A percentile compares a stretch with the other conserved stretches of the same genome.
Conservation (phyloP, 2,329 filamentous ascomycete species). For the Aspergillus ruber region DNA sequence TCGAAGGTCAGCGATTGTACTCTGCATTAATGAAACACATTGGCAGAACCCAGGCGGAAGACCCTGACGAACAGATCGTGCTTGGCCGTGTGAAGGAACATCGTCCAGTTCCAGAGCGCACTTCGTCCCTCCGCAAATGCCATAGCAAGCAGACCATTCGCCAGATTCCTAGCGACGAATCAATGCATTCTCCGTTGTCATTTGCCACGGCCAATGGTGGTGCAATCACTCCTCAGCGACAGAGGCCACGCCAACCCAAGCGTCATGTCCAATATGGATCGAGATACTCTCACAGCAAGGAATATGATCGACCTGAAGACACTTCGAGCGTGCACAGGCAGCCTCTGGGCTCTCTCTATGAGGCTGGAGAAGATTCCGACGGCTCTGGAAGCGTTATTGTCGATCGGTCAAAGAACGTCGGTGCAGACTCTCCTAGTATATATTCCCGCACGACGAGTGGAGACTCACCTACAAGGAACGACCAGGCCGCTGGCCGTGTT, state of each 20-base stretch:
- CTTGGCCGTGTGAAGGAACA: constrained; percentile 26
- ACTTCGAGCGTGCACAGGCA: neutral
- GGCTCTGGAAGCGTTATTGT: constrained; percentile 16
- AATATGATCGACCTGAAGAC: neutral
- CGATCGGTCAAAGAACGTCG: constrained; percentile 3
- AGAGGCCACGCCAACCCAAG: constrained; percentile 2
- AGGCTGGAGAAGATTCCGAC: constrained; percentile 8
- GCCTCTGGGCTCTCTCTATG: neutral
- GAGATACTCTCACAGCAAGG: neutral
- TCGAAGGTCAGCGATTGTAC: constrained; percentile 37
- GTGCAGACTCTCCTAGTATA: constrained; percentile 32
- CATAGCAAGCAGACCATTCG: constrained; percentile 24
- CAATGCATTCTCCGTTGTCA: constrained; percentile 23
- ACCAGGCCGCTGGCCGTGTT: constrained; percentile 1
- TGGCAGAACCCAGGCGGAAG: constrained; percentile 14
- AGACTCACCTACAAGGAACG: constrained; percentile 16
- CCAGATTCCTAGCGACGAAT: constrained; percentile 25
- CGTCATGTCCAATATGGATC: neutral
- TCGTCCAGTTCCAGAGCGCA: constrained; percentile 22
- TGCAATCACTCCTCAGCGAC: constrained; percentile 16
- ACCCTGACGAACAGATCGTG: constrained; percentile 16
- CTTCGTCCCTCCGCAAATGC: constrained; percentile 19
- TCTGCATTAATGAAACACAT: constrained; percentile 40
- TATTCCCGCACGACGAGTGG: constrained; percentile 39
- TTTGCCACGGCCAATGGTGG: constrained; percentile 23